These are phyloP conservation scores for Russula sp. DNA, from an alignment of 768 basidiomycete genomes.

Conservation along the genomic window DNA sequence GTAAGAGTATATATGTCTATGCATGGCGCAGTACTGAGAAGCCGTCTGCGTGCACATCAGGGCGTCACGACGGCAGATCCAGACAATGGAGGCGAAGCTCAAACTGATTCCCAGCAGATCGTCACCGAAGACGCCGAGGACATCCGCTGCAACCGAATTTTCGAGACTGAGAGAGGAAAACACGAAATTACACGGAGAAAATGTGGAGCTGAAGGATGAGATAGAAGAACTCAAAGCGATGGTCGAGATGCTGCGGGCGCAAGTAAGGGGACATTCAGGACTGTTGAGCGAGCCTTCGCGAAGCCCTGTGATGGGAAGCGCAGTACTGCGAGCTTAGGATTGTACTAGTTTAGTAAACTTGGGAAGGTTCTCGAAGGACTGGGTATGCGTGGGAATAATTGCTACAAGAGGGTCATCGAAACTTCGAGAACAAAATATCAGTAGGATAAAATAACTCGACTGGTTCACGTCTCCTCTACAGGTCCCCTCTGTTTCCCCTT, in stretches of 20 bases:
- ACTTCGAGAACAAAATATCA: constrained; percentile 38
- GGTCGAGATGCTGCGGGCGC: constrained; percentile 59
- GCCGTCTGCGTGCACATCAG: constrained; percentile 31
- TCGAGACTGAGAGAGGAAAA: constrained; percentile 45
- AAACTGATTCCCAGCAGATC: constrained; percentile 33
- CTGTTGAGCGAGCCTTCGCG: constrained; percentile 44
- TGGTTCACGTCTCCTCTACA: constrained; percentile 15
- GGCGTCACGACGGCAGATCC: constrained; percentile 52
- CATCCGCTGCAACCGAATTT: constrained; percentile 27
- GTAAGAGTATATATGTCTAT: constrained; percentile 35
- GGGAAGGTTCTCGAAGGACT: constrained; percentile 30
- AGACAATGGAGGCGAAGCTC: constrained; percentile 54
- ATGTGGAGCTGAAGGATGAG: constrained; percentile 47
- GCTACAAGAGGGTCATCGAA: constrained; percentile 31
- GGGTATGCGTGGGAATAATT: constrained; percentile 24
- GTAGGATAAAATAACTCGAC: constrained; percentile 35
- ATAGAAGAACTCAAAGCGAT: constrained; percentile 65
- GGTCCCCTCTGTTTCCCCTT: constrained; percentile 17
- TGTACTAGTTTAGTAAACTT: neutral
- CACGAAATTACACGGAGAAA: constrained; percentile 50
- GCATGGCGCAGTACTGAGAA: constrained; percentile 2
- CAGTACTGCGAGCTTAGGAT: constrained; percentile 8
- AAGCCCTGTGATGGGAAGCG: constrained; percentile 30
- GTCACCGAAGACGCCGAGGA: constrained; percentile 6
- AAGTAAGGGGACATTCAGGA: constrained; percentile 43